Evolutionary conservation across 345 rosid species (phyloP).

Genomic region (Hypericum androsaemum): DNA sequence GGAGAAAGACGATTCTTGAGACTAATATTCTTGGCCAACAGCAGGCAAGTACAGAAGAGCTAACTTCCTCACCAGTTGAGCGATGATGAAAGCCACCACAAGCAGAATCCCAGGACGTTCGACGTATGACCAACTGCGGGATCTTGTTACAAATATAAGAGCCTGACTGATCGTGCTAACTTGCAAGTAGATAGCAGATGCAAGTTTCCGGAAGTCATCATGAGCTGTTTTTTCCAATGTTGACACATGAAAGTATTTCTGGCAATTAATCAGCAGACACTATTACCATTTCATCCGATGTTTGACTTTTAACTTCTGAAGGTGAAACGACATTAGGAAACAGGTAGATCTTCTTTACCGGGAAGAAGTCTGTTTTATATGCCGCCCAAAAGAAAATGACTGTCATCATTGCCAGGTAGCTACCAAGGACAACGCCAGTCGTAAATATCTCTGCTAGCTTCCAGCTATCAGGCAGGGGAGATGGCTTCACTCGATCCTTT

Average conservation of each 20-base stretch:
- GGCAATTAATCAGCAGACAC: conserved; percentile 13
- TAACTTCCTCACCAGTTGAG: conserved; percentile 72
- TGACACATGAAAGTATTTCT: conserved; percentile 73
- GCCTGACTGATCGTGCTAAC: conserved; percentile 97
- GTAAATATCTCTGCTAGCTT: conserved; percentile 88
- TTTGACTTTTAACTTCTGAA: not conserved
- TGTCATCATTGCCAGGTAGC: conserved; percentile 97
- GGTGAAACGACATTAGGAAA: not conserved
- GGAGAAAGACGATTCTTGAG: conserved; percentile 7
- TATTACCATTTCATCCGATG: not conserved
- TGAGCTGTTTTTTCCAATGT: conserved; percentile 85
- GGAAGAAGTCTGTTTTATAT: conserved; percentile 86
- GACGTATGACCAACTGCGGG: conserved; percentile 87
- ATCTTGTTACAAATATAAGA: conserved; percentile 87
- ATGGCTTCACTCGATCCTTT: conserved; percentile 96
- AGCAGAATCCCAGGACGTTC: conserved; percentile 91
- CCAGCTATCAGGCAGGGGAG: conserved; percentile 99
- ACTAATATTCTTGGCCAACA: conserved; percentile 5
- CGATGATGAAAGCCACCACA: conserved; percentile 62
- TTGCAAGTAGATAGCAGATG: conserved; percentile 93
- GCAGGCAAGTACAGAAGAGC: not conserved
- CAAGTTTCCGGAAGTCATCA: conserved; percentile 87
- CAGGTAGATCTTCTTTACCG: conserved; percentile 38
- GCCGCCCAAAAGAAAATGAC: conserved; percentile 98
- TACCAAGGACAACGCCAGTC: conserved; percentile 83